Conservation (phyloP, 2,329 filamentous ascomycete genomes). For the Pochonia chlamydosporia region DNA sequence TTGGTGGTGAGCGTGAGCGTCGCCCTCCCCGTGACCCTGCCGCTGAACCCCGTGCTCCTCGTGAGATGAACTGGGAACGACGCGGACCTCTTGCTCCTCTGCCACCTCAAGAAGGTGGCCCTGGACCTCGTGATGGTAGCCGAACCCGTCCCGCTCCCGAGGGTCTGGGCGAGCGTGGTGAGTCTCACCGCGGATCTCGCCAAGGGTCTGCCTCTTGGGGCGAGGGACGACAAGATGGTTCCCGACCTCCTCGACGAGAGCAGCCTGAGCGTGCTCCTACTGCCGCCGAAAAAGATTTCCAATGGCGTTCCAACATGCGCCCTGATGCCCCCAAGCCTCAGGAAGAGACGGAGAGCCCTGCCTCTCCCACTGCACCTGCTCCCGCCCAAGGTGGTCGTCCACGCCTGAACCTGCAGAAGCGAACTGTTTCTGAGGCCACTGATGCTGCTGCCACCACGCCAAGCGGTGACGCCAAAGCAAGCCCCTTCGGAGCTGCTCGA, state of each 20-base stretch:
- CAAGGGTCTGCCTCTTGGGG: constrained; percentile 73
- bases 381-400: constrained; percentile 58
- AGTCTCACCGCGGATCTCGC: constrained; percentile 55
- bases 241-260: constrained; percentile 72
- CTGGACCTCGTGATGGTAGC: constrained; percentile 49
- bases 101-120: constrained; percentile 43
- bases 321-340: constrained; percentile 65
- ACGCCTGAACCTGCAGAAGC: constrained; percentile 81
- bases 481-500: constrained; percentile 86
- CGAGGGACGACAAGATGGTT: constrained; percentile 68
- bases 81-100: constrained; percentile 82
- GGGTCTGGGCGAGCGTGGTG: constrained; percentile 51
- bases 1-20: constrained; percentile 43
- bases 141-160: constrained; percentile 41
- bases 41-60: constrained; percentile 55
- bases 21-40: constrained; percentile 59
- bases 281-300: constrained; percentile 85
- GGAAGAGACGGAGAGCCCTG: constrained; percentile 70
- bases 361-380: constrained; percentile 44
- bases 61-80: constrained; percentile 87
- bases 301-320: constrained; percentile 89
- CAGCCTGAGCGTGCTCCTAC: constrained; percentile 67
- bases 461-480: constrained; percentile 71
- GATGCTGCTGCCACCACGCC: constrained; percentile 45
- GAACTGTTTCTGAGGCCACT: constrained; percentile 73